phyloP scores from a whole-genome alignment of 352 stramenopile species.

The Pythium vanterpoolii region DNA sequence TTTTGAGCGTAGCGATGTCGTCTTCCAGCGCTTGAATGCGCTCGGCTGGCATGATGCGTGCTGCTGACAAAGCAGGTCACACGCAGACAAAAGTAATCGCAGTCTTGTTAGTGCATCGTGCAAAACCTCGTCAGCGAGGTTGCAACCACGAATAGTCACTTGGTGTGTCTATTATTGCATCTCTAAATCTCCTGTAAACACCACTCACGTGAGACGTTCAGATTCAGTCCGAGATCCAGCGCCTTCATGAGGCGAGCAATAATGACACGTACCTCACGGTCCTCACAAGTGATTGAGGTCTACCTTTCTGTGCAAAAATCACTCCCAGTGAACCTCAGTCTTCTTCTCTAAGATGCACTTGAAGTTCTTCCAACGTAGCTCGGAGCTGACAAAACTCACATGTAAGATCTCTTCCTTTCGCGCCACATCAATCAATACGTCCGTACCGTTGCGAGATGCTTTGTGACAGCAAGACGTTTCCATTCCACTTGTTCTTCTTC shows the following conservation, averaged over 20 bases:
- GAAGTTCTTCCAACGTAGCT: neutral
- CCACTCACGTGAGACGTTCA: neutral
- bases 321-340: too few relatives aligned
- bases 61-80: too few relatives aligned
- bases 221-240: too few relatives aligned
- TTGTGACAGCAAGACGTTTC: neutral
- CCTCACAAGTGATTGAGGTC: too few relatives aligned
- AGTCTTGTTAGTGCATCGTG: too few relatives aligned
- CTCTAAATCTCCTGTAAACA: neutral
- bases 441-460: neutral
- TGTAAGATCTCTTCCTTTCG: neutral
- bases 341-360: neutral
- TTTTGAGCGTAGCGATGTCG: slow-evolving; percentile 46
- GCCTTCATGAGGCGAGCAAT: too few relatives aligned
- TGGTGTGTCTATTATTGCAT: neutral
- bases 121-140: too few relatives aligned
- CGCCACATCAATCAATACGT: neutral
- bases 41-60: slow-evolving; percentile 29
- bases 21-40: slow-evolving; percentile 38
- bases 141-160: neutral
- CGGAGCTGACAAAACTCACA: neutral
- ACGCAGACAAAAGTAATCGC: too few relatives aligned
- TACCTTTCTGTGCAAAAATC: too few relatives aligned
- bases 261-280: too few relatives aligned
- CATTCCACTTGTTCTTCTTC: neutral